Base-by-base conservation (phyloP, 2,329 filamentous ascomycete genomes). In the Exserohilum rostratum region DNA sequence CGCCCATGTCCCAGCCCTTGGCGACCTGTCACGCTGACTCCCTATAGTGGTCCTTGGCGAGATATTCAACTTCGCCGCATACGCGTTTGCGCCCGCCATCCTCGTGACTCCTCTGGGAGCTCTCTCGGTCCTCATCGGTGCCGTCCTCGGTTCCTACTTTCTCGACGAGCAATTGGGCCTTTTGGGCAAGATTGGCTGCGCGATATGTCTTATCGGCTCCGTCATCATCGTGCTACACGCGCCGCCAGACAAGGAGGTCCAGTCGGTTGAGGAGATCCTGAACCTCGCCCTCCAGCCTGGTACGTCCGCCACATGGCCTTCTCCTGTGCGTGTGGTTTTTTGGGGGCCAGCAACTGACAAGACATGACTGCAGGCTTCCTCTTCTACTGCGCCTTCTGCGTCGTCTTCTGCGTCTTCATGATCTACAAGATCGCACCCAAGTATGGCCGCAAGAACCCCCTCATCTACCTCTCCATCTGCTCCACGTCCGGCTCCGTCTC, bases 71-170 rank as follows among this genome's bases (percentile, higher is more conserved):
- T 99, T 99, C 74, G 93, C 93, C 46, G 95, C 95, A 58, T 99
- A 99, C 75, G 95, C 95, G 6, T 99, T 98, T 78, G 95, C 95
- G 63, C 95, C 95, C 35, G 96, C 95, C n/a, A 99, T 99, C 77
- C 84, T 99, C 48, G 95, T 99, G 35, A 99, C 95, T 5, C 95
- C 95, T 22, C 82, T 99, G 20, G 95, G 95, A 58, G 95, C 95
- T 51, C 83, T 99, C 59, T 95, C 91, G 72, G 96, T 99, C 53
- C 82, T 99, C 62, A 97, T 99, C 70, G 95, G 92, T 62, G 93
- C 95, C 17, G 92, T 99, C 27, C 79, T 99, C 53, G 93, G 95
- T 46, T 93, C 95, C 60, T 98, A 99, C 76, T 96, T 98, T 74
- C 80, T 99, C 59, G 85, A 91, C 50, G 95, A 99, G 77, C 87